Percentiles rank a stretch among this genome's conserved stretches.
phyloP scores from a whole-genome alignment of 257 asterid genomes.

The Penstemon newberryi region DNA sequence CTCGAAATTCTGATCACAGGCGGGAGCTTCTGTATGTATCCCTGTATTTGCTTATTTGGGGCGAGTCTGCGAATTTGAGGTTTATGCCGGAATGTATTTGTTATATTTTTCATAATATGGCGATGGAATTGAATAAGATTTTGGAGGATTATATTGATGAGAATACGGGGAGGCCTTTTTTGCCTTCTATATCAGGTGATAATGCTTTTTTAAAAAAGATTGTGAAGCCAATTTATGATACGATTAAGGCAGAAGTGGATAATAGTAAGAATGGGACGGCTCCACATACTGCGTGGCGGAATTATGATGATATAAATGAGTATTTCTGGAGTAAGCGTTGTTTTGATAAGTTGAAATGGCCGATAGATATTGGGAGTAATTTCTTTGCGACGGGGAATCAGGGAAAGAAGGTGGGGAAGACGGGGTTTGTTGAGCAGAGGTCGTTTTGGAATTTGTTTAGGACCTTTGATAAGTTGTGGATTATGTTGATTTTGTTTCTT shows the following conservation, averaged over 20 bases:
- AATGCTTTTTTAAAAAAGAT: conserved; percentile 63
- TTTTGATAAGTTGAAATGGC: conserved; percentile 91
- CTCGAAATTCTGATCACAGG: conserved; percentile 62
- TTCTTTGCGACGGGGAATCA: conserved; percentile 71
- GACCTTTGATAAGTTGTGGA: conserved; percentile 96
- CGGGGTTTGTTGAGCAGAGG: conserved; percentile 96
- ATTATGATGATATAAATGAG: conserved; percentile 93
- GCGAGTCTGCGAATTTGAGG: conserved; percentile 92
- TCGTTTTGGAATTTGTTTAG: conserved; percentile 90
- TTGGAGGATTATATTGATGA: conserved; percentile 93
- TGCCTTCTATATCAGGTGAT: conserved; percentile 88
- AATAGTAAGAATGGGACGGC: conserved; percentile 93
- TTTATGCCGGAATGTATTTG: conserved; percentile 87
- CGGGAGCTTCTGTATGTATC: conserved; percentile 89
- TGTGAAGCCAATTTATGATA: conserved; percentile 86
- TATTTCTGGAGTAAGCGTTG: conserved; percentile 97
- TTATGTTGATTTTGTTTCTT: conserved; percentile 80
- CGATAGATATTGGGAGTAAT: conserved; percentile 79
- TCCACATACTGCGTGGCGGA: conserved; percentile 97
- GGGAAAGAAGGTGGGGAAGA: conserved; percentile 94
- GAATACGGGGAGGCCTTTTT: conserved; percentile 82
- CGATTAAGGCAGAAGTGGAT: conserved; percentile 73
- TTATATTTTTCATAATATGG: conserved; percentile 86
- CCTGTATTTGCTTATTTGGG: conserved; percentile 84
- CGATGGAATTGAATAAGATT: conserved; percentile 89